phyloP scores from a whole-genome alignment of 2,329 filamentous ascomycete genomes.

The Cordyceps sp. region DNA sequence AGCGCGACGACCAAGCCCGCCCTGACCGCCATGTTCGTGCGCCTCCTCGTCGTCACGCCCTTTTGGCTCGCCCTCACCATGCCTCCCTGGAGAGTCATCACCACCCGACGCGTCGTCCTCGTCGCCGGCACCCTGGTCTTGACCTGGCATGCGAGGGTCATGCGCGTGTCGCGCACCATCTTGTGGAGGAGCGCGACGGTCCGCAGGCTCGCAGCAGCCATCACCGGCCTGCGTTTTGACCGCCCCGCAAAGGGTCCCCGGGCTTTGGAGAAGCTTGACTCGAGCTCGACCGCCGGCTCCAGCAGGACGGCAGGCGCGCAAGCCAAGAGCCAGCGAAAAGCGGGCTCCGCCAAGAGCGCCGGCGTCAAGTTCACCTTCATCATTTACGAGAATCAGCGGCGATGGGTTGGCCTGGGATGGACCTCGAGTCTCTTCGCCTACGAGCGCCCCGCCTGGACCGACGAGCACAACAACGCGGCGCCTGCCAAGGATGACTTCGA shows the following conservation, averaged over 20 bases:
- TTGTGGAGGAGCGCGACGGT: constrained; percentile 77
- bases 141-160: constrained; percentile 83
- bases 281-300: constrained; percentile 6
- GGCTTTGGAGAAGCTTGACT: constrained; percentile 6
- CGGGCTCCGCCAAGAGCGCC: constrained; percentile 37
- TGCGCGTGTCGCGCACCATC: constrained; percentile 68
- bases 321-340: constrained; percentile 11
- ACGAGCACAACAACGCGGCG: constrained; percentile 78
- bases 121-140: constrained; percentile 71
- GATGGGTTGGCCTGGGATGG: constrained; percentile 93
- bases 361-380: constrained; percentile 94
- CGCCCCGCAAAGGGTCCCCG: constrained; percentile 20
- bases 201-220: constrained; percentile 47
- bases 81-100: constrained; percentile 71
- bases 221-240: constrained; percentile 69
- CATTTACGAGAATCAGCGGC: constrained; percentile 86
- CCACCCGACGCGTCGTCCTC: constrained; percentile 70
- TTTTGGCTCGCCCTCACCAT: constrained; percentile 74
- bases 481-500: constrained; percentile 56
- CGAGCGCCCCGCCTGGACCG: constrained; percentile 82
- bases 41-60: constrained; percentile 75
- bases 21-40: constrained; percentile 74
- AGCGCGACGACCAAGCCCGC: constrained; percentile 83
- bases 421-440: constrained; percentile 82
- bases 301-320: constrained; percentile 10